A percentile compares a stretch with the other conserved stretches of the same genome.
These are phyloP conservation scores for Aegilops bicornis DNA, from an alignment of 176 grass and related monocot species.

Conservation along the genomic window DNA sequence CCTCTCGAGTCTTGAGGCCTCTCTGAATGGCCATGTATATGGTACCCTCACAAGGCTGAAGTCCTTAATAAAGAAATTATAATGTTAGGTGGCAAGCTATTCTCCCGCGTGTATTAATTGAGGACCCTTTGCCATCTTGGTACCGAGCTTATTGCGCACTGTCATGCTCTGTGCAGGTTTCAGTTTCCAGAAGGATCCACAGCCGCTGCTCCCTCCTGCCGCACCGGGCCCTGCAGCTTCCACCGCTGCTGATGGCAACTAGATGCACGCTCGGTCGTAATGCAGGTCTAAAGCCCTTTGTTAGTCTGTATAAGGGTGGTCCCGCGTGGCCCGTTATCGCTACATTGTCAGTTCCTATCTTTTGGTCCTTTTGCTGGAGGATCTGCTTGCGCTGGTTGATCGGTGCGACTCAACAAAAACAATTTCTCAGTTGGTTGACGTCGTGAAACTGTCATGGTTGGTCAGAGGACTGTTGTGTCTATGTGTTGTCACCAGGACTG, in stretches of 20 bases:
- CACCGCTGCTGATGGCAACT: not conserved
- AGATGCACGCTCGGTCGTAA: not conserved
- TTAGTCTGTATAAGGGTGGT: not conserved
- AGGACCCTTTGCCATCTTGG: not conserved
- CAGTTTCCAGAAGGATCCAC: not conserved
- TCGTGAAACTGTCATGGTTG: not conserved
- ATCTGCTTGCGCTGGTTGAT: not conserved
- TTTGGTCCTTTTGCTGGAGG: not conserved
- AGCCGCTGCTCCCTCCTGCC: not conserved
- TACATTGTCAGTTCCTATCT: too few species aligned
- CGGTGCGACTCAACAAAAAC: not conserved
- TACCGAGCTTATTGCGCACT: not conserved
- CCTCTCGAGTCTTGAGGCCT: not conserved
- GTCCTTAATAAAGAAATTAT: not conserved
- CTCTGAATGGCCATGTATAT: not conserved
- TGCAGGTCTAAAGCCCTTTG: not conserved
- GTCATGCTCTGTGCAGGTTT: not conserved
- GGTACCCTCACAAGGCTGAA: not conserved
- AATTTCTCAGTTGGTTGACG: not conserved
- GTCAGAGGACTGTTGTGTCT: not conserved
- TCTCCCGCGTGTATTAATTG: not conserved
- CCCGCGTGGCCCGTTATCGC: not conserved
- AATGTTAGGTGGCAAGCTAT: not conserved
- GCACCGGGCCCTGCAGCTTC: too few species aligned
- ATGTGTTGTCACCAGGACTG: not conserved